Base-by-base conservation (phyloP, 169 alveolate genomes). In the Eimeria zaria region DNA sequence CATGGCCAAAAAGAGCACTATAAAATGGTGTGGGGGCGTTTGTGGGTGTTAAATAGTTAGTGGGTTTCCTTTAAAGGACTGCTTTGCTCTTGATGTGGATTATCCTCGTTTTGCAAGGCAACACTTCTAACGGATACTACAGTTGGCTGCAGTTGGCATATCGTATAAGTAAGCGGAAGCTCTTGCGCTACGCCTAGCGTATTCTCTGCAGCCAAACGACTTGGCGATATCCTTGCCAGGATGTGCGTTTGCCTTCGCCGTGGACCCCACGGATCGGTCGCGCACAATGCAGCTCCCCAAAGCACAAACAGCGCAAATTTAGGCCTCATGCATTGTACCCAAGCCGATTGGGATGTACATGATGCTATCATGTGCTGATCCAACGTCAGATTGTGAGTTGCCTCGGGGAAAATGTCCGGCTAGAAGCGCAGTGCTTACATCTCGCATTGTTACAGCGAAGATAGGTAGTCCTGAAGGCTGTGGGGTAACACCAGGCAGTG, bases 401-500 rank as follows among this genome's bases (percentile, higher is more conserved):
- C 6, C 33, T 36, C 46, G n/a, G 24, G 33, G 9, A 14, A 4
- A 20, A 0, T 20, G 18, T 73, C 16, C 16, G 83, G 55, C 55
- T 73, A 5, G 83, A 73, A 73, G 53, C 20, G 20, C 53, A 41
- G 7, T 33, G 30, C 83, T 53, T 39, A n/a, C 83, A 39, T 16
- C 51, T 73, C n/a, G n/a, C 8, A 20, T 73, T 14, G 12, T 18
- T 73, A 1, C 83, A 39, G 18, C 51, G 14, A 11, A 39, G 33
- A 20, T 39, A 22, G 53, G 83, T 39, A 73, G 55, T 36, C 83
- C 2, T 24, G 83, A 4, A 39, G 83, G 53, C 16, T 73, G 30
- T 18, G 36, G 18, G 51, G 83, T 7, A 18, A 73, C 83, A n/a
- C 83, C 51, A 73, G 83, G 83, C 83, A 73, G 83, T 73, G 55